A percentile compares a stretch with the other conserved stretches of the same genome.
Evolutionary conservation across 306 rosid genomes (phyloP).

Genomic region (Dalbergia oliveri): DNA sequence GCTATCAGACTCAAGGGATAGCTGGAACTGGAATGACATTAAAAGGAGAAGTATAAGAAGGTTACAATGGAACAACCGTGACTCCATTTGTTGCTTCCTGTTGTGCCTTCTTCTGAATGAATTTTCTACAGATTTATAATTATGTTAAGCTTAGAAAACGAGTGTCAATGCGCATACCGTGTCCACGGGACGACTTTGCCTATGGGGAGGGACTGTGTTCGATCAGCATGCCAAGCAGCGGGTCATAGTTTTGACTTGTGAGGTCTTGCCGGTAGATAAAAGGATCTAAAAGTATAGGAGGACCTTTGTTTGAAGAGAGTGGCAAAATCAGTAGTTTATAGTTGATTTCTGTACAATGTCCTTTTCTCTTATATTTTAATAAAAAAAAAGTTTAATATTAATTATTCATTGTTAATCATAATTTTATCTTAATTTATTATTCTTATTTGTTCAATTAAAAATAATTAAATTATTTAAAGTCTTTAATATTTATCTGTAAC

Average conservation of each 20-base stretch:
- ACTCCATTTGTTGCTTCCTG: background rate
- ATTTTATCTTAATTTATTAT: too few species aligned
- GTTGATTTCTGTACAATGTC: too few species aligned
- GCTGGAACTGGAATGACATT: background rate
- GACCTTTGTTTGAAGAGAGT: too few species aligned
- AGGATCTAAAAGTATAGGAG: too few species aligned
- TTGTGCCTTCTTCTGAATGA: background rate
- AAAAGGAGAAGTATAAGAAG: background rate
- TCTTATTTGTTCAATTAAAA: too few species aligned
- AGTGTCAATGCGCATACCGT: background rate
- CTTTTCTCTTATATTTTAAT: too few species aligned
- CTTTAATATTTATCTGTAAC: too few species aligned
- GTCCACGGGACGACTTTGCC: background rate
- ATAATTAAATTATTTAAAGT: too few species aligned
- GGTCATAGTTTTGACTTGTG: background rate
- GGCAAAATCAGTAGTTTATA: too few species aligned
- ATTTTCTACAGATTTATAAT: background rate
- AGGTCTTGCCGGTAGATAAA: background rate
- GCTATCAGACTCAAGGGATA: constrained; percentile 22
- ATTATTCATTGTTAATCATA: too few species aligned
- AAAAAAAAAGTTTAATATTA: too few species aligned
- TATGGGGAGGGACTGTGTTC: background rate
- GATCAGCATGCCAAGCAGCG: background rate
- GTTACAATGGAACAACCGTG: background rate
- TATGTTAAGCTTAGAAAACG: too few species aligned